phyloP scores from a whole-genome alignment of 371 early-diverging fungal species.

The Nematocida sp. region DNA sequence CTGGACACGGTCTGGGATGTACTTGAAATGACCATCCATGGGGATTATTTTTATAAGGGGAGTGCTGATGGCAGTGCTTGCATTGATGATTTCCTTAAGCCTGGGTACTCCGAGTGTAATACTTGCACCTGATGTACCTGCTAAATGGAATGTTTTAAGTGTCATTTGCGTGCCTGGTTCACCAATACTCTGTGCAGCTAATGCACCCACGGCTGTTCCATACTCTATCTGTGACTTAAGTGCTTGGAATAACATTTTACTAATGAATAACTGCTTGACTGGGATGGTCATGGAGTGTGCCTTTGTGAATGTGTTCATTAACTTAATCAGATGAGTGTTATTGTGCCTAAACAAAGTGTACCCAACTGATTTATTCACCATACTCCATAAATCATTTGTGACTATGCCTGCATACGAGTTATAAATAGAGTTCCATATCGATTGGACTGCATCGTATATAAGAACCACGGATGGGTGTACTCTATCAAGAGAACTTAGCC shows the following conservation, averaged over 20 bases:
- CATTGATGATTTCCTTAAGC: conserved; percentile 85
- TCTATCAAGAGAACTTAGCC: not conserved
- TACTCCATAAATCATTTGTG: not conserved
- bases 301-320: conserved; percentile 4
- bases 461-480: not conserved
- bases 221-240: conserved; percentile 76
- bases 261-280: conserved; percentile 23
- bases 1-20: conserved; percentile 14
- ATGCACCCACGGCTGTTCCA: conserved; percentile 78
- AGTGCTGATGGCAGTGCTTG: conserved; percentile 77
- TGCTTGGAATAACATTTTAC: conserved; percentile 30
- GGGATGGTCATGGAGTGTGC: not conserved
- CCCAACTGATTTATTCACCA: conserved; percentile 2
- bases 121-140: conserved; percentile 97
- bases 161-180: conserved; percentile 99
- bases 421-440: conserved; percentile 7
- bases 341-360: not conserved
- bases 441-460: conserved; percentile 2
- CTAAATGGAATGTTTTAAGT: conserved; percentile 99
- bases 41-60: conserved; percentile 78
- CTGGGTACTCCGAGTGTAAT: conserved; percentile 97
- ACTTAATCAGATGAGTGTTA: not conserved
- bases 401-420: not conserved
- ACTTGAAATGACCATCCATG: not conserved
- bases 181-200: conserved; percentile 95